Conservation (phyloP, 306 rosid species). For the Arachis stenosperma region DNA sequence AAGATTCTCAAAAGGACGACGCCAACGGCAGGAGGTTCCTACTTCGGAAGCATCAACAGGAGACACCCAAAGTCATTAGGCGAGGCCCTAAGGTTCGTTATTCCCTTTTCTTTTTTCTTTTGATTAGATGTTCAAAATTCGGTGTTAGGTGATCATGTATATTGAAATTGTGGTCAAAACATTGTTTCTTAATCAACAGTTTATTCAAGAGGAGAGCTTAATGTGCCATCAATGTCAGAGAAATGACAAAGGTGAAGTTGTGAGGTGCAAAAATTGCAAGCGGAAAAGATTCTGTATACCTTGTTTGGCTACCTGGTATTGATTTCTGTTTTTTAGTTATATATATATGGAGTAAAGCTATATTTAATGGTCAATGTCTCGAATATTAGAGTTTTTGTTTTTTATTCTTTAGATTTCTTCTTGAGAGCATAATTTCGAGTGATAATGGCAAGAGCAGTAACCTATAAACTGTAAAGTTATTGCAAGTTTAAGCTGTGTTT, state of each 20-base stretch:
- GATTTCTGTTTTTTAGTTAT: too few relatives aligned
- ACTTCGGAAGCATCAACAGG: neutral
- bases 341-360: too few relatives aligned
- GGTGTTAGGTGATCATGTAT: too few relatives aligned
- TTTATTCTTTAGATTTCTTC: too few relatives aligned
- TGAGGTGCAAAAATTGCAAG: conserved; percentile 53
- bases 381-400: too few relatives aligned
- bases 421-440: too few relatives aligned
- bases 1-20: neutral
- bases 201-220: conserved; percentile 45
- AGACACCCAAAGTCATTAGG: neutral
- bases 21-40: too few relatives aligned
- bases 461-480: neutral
- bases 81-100: conserved; percentile 15
- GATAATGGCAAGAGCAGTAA: conserved; percentile 1
- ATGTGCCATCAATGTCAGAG: conserved; percentile 97
- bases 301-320: conserved; percentile 63
- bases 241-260: conserved; percentile 78
- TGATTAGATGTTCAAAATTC: neutral
- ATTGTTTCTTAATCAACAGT: conserved; percentile 43
- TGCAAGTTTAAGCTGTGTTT: neutral
- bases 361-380: too few relatives aligned
- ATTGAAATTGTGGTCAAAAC: conserved; percentile 4
- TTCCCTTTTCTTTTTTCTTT: neutral
- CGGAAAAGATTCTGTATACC: conserved; percentile 64